Conservation (phyloP, 345 rosid species). For the Crucihimalaya himalaica region DNA sequence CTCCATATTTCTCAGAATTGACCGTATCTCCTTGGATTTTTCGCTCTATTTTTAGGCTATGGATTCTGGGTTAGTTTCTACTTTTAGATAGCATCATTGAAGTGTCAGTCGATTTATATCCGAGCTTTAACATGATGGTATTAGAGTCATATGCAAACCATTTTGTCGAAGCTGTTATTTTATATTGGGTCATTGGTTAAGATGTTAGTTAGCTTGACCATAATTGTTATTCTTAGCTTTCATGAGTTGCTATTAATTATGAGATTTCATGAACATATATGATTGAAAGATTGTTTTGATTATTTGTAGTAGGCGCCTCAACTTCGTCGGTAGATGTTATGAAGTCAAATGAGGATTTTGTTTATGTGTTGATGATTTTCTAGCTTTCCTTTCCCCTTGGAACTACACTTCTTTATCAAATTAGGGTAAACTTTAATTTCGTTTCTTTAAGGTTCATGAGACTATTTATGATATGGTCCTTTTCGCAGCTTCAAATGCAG, state of each 20-base stretch:
- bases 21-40: not conserved
- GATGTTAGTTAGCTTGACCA: too few species aligned
- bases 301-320: not conserved
- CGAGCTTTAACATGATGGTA: not conserved
- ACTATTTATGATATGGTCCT: conserved; percentile 20
- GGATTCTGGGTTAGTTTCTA: not conserved
- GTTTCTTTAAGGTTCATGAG: conserved; percentile 25
- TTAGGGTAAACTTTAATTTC: not conserved
- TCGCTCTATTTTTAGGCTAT: conserved; percentile 13
- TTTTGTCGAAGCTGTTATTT: too few species aligned
- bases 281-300: not conserved
- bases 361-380: not conserved
- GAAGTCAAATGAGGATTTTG: not conserved
- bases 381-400: not conserved
- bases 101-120: not conserved
- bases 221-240: too few species aligned
- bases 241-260: not conserved
- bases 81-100: not conserved
- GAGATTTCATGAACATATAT: not conserved
- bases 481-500: not conserved
- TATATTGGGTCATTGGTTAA: too few species aligned
- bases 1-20: not conserved
- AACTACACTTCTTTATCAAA: not conserved
- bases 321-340: not conserved
- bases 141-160: too few species aligned